These are phyloP conservation scores for Zhuliangozyma blackwelliae DNA, from an alignment of 1,139 yeast genomes.

Conservation along the genomic window DNA sequence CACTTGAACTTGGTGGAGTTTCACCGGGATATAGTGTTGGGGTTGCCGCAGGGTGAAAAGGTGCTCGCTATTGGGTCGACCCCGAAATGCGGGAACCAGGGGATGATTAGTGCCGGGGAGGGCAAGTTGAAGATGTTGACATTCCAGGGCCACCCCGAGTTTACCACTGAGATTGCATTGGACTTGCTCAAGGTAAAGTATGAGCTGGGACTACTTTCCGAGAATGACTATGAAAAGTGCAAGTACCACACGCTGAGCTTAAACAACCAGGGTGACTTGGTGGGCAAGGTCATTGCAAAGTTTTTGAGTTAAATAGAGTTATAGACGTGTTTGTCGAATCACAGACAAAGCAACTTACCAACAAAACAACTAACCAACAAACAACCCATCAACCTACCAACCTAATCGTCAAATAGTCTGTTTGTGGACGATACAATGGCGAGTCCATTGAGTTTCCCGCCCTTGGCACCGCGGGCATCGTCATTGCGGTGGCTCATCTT, in stretches of 20 bases:
- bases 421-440: conserved; percentile 38
- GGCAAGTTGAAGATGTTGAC: conserved; percentile 45
- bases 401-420: conserved; percentile 23
- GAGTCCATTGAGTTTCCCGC: conserved; percentile 43
- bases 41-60: conserved; percentile 24
- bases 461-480: conserved; percentile 9
- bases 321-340: no score
- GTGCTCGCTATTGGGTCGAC: conserved; percentile 51
- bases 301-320: conserved; percentile 21
- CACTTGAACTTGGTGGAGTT: conserved; percentile 50
- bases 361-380: no score
- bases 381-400: neutral
- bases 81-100: conserved; percentile 56
- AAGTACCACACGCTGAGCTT: conserved; percentile 25
- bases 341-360: no score
- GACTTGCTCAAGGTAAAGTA: conserved; percentile 21
- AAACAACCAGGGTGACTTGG: conserved; percentile 32
- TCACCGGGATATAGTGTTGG: conserved; percentile 67
- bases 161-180: conserved; percentile 34
- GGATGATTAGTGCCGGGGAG: conserved; percentile 45
- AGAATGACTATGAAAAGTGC: conserved; percentile 22
- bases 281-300: conserved; percentile 29
- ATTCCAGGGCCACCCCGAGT: conserved; percentile 92
- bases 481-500: conserved; percentile 22
- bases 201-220: conserved; percentile 14